A percentile compares a stretch with the other conserved stretches of the same genome.
phyloP scores from a whole-genome alignment of 2,329 filamentous ascomycete genomes.

The Pseudocercospora cruenta region DNA sequence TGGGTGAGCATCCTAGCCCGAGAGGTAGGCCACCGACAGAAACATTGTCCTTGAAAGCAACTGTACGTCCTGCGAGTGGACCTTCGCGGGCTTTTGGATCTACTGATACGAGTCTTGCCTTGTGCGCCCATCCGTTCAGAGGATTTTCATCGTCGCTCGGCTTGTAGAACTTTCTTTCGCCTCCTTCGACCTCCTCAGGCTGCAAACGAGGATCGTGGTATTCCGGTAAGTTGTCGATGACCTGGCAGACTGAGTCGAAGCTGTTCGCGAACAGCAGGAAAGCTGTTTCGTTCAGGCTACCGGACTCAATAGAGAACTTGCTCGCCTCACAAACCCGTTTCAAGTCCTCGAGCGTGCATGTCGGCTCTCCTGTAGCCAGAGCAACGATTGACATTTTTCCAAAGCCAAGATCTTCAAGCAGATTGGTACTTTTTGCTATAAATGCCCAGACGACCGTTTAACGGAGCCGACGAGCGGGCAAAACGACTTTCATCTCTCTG shows the following conservation, averaged over 20 bases:
- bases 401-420: neutral
- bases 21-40: constrained; percentile 50
- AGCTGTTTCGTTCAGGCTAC: constrained; percentile 29
- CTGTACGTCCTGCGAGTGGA: constrained; percentile 35
- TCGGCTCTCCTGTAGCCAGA: constrained; percentile 34
- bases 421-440: neutral
- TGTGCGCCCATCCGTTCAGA: constrained; percentile 51
- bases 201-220: constrained; percentile 43
- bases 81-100: constrained; percentile 28
- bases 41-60: constrained; percentile 56
- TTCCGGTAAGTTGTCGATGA: constrained; percentile 40
- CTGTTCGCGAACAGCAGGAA: constrained; percentile 36
- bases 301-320: constrained; percentile 31
- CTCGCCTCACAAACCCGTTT: constrained; percentile 26
- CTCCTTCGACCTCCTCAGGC: constrained; percentile 34
- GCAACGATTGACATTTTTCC: constrained; percentile 35
- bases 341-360: constrained; percentile 33
- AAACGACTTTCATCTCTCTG: neutral
- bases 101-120: constrained; percentile 37
- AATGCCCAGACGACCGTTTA: neutral
- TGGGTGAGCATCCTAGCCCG: constrained; percentile 47
- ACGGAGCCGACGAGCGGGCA: neutral
- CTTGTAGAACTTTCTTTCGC: constrained; percentile 30
- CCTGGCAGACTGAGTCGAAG: constrained; percentile 34
- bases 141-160: constrained; percentile 42